These are phyloP conservation scores for Leccinellum rugosiceps DNA, from an alignment of 768 basidiomycete species.

Conservation along the genomic window DNA sequence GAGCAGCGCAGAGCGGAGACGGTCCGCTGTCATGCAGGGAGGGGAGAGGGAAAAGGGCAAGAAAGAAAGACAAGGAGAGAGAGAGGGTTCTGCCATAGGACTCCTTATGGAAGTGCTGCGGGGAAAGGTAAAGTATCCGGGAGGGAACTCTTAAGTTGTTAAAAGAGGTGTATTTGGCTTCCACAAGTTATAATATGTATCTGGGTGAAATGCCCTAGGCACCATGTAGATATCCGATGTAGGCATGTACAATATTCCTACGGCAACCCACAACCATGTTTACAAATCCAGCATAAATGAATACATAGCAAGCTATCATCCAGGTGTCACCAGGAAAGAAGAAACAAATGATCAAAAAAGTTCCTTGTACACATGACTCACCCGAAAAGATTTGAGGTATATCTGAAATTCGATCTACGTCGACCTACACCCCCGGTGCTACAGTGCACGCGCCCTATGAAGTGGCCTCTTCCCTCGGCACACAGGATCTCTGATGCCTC, in stretches of 20 bases:
- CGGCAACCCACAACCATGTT: too few species aligned
- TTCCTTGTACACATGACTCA: too few species aligned
- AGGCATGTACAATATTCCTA: too few species aligned
- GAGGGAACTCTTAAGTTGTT: conserved; percentile 10
- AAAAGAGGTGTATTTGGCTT: background rate
- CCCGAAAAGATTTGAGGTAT: too few species aligned
- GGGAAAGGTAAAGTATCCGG: conserved; percentile 25
- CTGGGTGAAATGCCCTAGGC: background rate
- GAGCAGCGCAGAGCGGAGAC: conserved; percentile 29
- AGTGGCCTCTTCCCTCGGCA: background rate
- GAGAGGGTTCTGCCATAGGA: conserved; percentile 28
- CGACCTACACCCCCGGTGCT: background rate
- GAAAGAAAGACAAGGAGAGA: conserved; percentile 19
- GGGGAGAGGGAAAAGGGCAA: conserved; percentile 25
- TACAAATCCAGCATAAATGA: too few species aligned
- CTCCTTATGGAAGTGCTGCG: conserved; percentile 31
- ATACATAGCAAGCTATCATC: too few species aligned
- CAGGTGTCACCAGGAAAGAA: too few species aligned
- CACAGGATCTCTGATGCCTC: conserved; percentile 20
- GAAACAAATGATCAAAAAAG: background rate
- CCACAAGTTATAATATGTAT: background rate
- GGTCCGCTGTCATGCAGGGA: conserved; percentile 62
- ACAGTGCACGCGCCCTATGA: background rate
- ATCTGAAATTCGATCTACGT: too few species aligned
- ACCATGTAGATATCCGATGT: background rate